Evolutionary conservation across 2,329 filamentous ascomycete species (phyloP).

Genomic region (Nannizzia gypsea): DNA sequence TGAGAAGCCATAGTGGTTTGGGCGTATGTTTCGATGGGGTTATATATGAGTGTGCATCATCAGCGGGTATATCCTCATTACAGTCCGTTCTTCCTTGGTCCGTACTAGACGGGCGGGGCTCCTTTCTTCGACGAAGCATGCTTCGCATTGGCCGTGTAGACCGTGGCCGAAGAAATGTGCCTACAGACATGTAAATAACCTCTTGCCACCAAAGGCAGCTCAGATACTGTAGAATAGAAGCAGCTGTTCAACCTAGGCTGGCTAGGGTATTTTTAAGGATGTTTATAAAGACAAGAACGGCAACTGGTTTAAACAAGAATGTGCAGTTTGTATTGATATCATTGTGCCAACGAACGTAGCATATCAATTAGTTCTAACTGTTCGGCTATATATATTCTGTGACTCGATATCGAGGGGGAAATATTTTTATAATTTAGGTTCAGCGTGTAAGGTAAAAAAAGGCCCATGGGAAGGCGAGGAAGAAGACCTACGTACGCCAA

Average conservation of each 20-base stretch:
- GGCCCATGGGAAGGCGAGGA: background rate
- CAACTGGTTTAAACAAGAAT: too few species aligned
- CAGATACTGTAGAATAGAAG: too few species aligned
- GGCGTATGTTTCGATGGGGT: conserved; percentile 30
- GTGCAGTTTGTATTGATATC: too few species aligned
- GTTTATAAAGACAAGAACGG: too few species aligned
- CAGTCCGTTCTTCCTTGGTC: background rate
- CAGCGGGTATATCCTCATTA: conserved; percentile 9
- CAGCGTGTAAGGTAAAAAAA: background rate
- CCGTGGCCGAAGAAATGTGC: background rate
- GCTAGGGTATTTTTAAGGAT: background rate
- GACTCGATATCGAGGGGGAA: background rate
- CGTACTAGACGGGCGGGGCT: background rate
- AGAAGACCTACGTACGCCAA: background rate
- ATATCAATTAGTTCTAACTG: background rate
- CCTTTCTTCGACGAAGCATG: background rate
- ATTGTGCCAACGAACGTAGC: too few species aligned
- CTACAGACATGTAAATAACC: background rate
- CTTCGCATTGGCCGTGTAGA: background rate
- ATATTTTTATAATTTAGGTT: background rate
- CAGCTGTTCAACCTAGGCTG: too few species aligned
- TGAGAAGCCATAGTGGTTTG: background rate
- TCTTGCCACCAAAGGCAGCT: background rate
- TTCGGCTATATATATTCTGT: background rate
- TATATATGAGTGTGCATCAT: conserved; percentile 27